Conservation (phyloP, 2,329 filamentous ascomycete species). For the Xylaria sp. region DNA sequence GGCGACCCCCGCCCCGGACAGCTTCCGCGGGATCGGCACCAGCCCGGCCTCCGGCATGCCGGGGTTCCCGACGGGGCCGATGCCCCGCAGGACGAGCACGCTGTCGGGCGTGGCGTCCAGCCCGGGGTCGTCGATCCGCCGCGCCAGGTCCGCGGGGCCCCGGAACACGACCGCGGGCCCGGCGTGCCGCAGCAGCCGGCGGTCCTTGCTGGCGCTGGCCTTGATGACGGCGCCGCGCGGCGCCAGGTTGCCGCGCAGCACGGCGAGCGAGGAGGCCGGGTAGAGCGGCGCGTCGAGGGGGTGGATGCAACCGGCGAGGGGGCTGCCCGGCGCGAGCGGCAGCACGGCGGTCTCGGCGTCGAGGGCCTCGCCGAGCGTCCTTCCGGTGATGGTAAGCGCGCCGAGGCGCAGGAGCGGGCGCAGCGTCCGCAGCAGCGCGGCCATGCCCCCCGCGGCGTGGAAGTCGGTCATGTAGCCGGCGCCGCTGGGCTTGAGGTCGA, state of each 20-base stretch:
- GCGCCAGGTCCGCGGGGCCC: slow-evolving; percentile 76
- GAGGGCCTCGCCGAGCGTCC: slow-evolving; percentile 79
- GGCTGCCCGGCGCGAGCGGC: slow-evolving; percentile 47
- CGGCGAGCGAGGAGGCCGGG: slow-evolving; percentile 75
- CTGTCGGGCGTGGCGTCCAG: slow-evolving; percentile 64
- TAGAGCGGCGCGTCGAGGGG: slow-evolving; percentile 70
- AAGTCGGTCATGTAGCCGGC: slow-evolving; percentile 90
- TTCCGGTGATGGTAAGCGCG: slow-evolving; percentile 81
- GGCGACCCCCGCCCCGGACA: slow-evolving; percentile 71
- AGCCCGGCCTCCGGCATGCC: slow-evolving; percentile 87
- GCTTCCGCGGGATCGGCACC: slow-evolving; percentile 71
- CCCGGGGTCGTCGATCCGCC: slow-evolving; percentile 56
- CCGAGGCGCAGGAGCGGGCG: slow-evolving; percentile 75
- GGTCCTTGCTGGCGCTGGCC: slow-evolving; percentile 83
- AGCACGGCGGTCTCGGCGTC: slow-evolving; percentile 68
- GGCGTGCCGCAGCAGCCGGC: slow-evolving; percentile 53
- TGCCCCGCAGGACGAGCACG: slow-evolving; percentile 83
- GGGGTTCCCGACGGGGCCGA: slow-evolving; percentile 86
- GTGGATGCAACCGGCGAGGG: slow-evolving; percentile 63
- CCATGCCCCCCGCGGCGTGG: slow-evolving; percentile 85
- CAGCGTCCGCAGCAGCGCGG: slow-evolving; percentile 77
- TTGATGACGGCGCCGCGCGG: slow-evolving; percentile 86
- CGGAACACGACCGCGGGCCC: no score
- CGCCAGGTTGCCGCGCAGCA: slow-evolving; percentile 81
- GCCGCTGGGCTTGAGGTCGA: slow-evolving; percentile 84